Base-by-base conservation (phyloP, 768 basidiomycete genomes). In the Candolleomyces efflorescens region DNA sequence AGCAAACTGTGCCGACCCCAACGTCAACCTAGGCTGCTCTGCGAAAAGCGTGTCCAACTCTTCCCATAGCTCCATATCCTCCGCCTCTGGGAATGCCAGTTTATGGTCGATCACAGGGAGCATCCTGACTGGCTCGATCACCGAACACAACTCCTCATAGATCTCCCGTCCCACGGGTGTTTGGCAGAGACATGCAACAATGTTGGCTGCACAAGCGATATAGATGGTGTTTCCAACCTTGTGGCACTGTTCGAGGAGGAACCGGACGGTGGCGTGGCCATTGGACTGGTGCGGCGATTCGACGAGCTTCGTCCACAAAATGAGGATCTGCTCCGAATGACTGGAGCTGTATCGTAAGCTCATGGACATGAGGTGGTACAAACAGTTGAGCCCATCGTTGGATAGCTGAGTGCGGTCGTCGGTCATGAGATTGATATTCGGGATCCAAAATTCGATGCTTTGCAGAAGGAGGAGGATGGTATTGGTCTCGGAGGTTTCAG, bases 1-100 rank as follows among this genome's bases (percentile, higher is more conserved):
- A 1, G 94, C 93, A 66, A 91, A 91, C 66, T 96, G 94, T 13
- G 91, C 92, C 0, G 90, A 84, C 15, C 90, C 90, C 51, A 96
- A 75, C 2, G 83, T 75, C 48, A 89, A 73, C 32, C 86, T 76
- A 11, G 90, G 87, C 60, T 87, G 82, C 58, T 85, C 85, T 1
- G 81, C 83, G 68, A 90, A 94, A 39, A 92, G 68, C 10, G 84
- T 81, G 62, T 89, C 89, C 18, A 94, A 80, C 63, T 91, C 87
- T 15, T 87, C 85, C 88, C 90, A 89, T 7, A 92, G 68, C 57
- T 87, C 87, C 68, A 88, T 76, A 54, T 90, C 89, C 48, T 83
- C 82, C 26, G 82, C 79, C 56, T 78, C 80, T 18, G 85, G 88
- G 46, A 80, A 79, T 22, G 75, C 75, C 59, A 86, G 74, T 67